These are phyloP conservation scores for Penicillium sp. DNA, from an alignment of 2,329 filamentous ascomycete genomes.

Conservation along the genomic window DNA sequence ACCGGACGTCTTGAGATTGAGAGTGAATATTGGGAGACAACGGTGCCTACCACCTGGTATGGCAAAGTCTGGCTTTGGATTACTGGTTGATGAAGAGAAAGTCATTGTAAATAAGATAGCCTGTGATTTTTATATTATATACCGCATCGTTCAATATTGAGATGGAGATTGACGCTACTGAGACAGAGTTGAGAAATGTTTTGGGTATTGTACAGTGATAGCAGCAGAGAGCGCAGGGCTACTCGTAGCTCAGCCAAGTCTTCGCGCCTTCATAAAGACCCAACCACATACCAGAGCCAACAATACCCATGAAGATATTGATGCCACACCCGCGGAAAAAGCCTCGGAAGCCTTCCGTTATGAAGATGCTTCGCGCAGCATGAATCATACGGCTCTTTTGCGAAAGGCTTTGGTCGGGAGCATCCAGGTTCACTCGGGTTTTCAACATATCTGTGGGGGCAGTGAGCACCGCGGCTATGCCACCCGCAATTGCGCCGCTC, in stretches of 20 bases:
- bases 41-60: constrained; percentile 14
- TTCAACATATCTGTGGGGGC: not conserved
- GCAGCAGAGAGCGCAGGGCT: too few relatives aligned
- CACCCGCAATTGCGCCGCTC: not conserved
- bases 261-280: not conserved
- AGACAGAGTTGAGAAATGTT: not conserved
- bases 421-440: not conserved
- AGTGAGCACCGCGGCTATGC: not conserved
- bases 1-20: constrained; percentile 14
- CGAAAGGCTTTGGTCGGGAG: not conserved
- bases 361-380: not conserved
- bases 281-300: not conserved
- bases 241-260: not conserved
- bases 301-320: not conserved
- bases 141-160: not conserved
- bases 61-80: constrained; percentile 12
- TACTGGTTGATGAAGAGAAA: constrained; percentile 1
- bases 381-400: not conserved
- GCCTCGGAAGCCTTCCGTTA: not conserved
- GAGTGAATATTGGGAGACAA: constrained; percentile 13
- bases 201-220: not conserved
- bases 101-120: not conserved
- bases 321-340: not conserved
- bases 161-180: not conserved
- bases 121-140: not conserved